phyloP scores from a whole-genome alignment of 2,329 filamentous ascomycete species.

The Penicillium hesseltinei region DNA sequence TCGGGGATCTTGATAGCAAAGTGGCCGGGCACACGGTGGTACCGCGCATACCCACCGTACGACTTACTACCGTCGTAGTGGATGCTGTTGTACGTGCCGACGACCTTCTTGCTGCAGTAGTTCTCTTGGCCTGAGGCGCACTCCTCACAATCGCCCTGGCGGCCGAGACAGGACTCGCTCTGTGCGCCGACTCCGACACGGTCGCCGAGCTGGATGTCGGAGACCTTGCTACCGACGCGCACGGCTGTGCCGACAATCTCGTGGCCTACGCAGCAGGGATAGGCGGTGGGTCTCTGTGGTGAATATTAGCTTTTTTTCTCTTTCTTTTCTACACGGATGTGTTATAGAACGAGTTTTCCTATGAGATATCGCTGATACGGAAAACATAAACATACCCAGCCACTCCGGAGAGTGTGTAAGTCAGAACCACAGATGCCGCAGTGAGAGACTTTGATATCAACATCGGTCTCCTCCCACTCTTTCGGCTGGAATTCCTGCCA shows the following conservation, averaged over 20 bases:
- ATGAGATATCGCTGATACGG: background rate
- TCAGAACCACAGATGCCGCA: conserved; percentile 66
- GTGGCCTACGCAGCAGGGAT: conserved; percentile 59
- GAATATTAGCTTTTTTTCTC: background rate
- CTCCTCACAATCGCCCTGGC: conserved; percentile 51
- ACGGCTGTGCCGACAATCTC: conserved; percentile 63
- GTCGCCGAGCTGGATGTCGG: conserved; percentile 34
- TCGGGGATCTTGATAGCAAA: conserved; percentile 63
- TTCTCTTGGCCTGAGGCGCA: conserved; percentile 48
- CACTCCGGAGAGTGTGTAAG: conserved; percentile 56
- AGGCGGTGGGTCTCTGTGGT: conserved; percentile 31
- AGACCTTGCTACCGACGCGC: conserved; percentile 51
- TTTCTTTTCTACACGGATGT: background rate
- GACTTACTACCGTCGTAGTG: conserved; percentile 56
- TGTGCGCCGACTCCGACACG: conserved; percentile 60
- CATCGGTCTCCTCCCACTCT: conserved; percentile 63
- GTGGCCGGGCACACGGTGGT: conserved; percentile 55
- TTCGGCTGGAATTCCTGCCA: conserved; percentile 62
- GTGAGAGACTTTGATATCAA: conserved; percentile 64
- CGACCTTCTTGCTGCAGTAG: conserved; percentile 33
- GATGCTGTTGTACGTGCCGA: conserved; percentile 34
- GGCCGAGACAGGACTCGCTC: conserved; percentile 52
- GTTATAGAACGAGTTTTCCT: background rate
- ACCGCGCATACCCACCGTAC: conserved; percentile 64
- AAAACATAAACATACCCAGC: conserved; percentile 31